phyloP scores from a whole-genome alignment of 306 rosid species.

The Rubus parviflorus region DNA sequence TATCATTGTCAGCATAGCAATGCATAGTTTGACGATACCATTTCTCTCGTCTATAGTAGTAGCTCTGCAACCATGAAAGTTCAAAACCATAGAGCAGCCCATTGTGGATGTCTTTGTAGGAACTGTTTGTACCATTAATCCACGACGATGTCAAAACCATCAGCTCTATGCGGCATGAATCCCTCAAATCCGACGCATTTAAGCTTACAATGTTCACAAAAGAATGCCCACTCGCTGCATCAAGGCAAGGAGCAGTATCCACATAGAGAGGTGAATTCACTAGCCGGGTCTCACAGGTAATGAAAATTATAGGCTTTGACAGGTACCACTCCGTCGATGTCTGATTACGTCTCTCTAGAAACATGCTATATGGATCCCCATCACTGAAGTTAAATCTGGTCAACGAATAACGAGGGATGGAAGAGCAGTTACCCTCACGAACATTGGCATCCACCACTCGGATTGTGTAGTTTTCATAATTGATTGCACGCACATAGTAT shows the following conservation, averaged over 20 bases:
- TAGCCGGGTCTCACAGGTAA: neutral
- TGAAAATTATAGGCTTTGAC: constrained; percentile 6
- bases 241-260: neutral
- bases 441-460: constrained; percentile 23
- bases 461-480: constrained; percentile 24
- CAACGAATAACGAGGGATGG: constrained; percentile 9
- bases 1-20: neutral
- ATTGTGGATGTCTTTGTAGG: constrained; percentile 20
- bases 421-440: neutral
- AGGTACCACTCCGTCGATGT: neutral
- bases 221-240: neutral
- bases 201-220: neutral
- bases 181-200: neutral
- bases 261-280: neutral
- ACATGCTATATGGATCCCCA: neutral
- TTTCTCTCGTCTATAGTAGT: too few species aligned
- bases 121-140: neutral
- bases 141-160: neutral
- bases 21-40: too few species aligned
- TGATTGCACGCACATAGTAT: neutral
- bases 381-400: neutral
- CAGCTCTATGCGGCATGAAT: neutral
- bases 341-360: too few species aligned
- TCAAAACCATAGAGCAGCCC: constrained; percentile 18
- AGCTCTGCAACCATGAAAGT: constrained; percentile 14